Evolutionary conservation across 2,329 filamentous ascomycete species (phyloP).

Genomic region (Aspergillus udagawae): DNA sequence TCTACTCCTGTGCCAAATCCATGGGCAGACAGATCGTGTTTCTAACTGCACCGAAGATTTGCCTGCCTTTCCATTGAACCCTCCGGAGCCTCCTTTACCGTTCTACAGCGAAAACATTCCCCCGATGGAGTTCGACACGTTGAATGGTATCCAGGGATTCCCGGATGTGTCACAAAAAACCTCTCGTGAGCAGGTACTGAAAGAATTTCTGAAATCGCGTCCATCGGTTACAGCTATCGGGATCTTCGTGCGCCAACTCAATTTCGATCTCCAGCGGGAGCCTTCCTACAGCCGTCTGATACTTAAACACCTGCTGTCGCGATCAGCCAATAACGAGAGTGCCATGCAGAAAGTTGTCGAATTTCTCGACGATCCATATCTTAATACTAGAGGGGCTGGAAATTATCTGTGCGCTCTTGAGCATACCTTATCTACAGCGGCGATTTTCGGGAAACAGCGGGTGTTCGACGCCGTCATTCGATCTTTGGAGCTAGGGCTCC

Average conservation of each 20-base stretch:
- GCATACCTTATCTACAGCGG: slow-evolving; percentile 18
- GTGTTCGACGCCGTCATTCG: slow-evolving; percentile 25
- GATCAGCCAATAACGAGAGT: slow-evolving; percentile 6
- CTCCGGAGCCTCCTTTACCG: slow-evolving; percentile 13
- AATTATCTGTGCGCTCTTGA: slow-evolving; percentile 32
- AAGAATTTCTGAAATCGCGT: slow-evolving; percentile 16
- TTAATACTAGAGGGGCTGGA: slow-evolving; percentile 33
- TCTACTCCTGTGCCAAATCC: background rate
- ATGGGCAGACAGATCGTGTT: background rate
- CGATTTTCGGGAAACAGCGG: slow-evolving; percentile 13
- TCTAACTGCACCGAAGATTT: slow-evolving; percentile 10
- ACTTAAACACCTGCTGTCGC: slow-evolving; percentile 28
- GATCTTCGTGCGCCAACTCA: slow-evolving; percentile 22
- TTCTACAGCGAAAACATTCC: slow-evolving; percentile 20
- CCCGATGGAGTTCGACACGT: slow-evolving; percentile 4
- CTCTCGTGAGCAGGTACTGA: slow-evolving; percentile 12
- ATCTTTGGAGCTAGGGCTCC: slow-evolving; percentile 32
- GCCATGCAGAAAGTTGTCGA: slow-evolving; percentile 21
- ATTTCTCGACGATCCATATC: slow-evolving; percentile 34
- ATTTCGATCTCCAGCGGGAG: slow-evolving; percentile 32
- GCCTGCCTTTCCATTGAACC: slow-evolving; percentile 14
- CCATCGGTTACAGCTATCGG: slow-evolving; percentile 27
- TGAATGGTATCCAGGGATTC: background rate
- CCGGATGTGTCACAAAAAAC: background rate
- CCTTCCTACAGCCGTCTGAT: slow-evolving; percentile 34